Conservation (phyloP, 2,329 filamentous ascomycete species). For the Zarea fungicola region DNA sequence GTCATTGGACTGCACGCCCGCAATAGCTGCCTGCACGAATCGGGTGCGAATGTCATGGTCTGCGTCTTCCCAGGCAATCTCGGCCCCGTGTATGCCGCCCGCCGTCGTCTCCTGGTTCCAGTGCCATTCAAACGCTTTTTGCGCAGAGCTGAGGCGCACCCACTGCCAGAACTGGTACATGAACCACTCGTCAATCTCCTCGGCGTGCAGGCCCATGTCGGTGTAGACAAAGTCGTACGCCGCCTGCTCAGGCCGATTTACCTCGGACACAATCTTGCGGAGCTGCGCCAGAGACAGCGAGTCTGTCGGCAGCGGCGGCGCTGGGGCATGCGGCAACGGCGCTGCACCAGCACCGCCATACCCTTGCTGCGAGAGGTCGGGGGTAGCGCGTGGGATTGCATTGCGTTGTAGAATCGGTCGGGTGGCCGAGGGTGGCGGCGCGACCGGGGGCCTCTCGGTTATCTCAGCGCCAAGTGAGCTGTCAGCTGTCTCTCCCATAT, state of each 20-base stretch:
- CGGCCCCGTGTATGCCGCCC: not conserved
- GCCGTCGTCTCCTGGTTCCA: conserved; percentile 52
- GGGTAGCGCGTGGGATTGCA: conserved; percentile 19
- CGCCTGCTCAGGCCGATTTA: conserved; percentile 62
- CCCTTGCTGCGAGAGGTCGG: conserved; percentile 18
- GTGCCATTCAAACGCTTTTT: conserved; percentile 69
- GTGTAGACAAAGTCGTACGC: conserved; percentile 83
- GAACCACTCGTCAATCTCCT: conserved; percentile 98
- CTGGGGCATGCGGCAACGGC: conserved; percentile 22
- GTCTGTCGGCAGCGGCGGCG: conserved; percentile 48
- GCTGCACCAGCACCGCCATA: conserved; percentile 22
- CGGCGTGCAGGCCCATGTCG: conserved; percentile 68
- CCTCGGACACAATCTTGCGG: conserved; percentile 66
- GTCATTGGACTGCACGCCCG: conserved; percentile 38
- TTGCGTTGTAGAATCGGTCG: conserved; percentile 27
- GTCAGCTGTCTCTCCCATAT: conserved; percentile 33
- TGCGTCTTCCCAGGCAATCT: conserved; percentile 60
- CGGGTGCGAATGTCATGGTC: conserved; percentile 48
- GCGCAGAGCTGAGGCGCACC: conserved; percentile 68
- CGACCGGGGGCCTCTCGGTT: conserved; percentile 31
- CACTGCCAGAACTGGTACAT: conserved; percentile 84
- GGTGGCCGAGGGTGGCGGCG: conserved; percentile 22
- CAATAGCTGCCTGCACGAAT: conserved; percentile 54
- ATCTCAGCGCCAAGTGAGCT: conserved; percentile 31
- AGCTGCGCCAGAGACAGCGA: conserved; percentile 73